Evolutionary conservation across 73 alveolate genomes (phyloP), one percentile per base, ranked within the genome.

Genomic region (Paraurostyla sp.): DNA sequence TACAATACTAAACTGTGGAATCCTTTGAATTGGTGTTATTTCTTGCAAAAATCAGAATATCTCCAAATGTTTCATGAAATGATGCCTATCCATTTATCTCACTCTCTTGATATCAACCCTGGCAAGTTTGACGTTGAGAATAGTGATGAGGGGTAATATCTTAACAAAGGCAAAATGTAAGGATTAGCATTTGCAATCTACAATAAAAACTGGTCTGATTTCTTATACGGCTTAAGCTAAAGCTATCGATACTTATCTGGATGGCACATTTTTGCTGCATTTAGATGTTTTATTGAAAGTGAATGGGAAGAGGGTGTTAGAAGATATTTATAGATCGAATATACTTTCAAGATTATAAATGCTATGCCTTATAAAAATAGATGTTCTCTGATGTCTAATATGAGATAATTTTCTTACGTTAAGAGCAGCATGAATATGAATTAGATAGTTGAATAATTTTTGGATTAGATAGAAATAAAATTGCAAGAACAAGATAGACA

Each of bases 321-420:
- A 45, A 48, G 71, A 25, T 43, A 43, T 27, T 56, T 73, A 16
- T 7, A 32, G 51, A 48, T 29, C 42, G 65, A 73, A 3, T 13
- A 15, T 2, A 43, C 59, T 25, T 73, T 32, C 46, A 73, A 73
- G 41, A 48, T 73, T 0, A 48, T 73, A 40, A 40, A 3, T 23
- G 45, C 86, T 3, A 73, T 73, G 54, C 86, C 86, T 48, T n/a
- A 32, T 43, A 73, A 30, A 46, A 73, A 73, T 48, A 43, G 86
- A 25, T 16, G n/a, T 48, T 51, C 42, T 16, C 46, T 73, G 27
- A 43, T 73, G 2, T 27, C 13, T 3, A 73, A 73, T 38, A 48
- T 73, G 51, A 22, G 71, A 73, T 30, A 43, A 23, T 73, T 45
- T 73, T 73, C 86, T 13, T 73, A 73, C 50, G n/a, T 73, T 73